Conservation (phyloP, 1,284 basidiomycete genomes). For the Athelia sp. region DNA sequence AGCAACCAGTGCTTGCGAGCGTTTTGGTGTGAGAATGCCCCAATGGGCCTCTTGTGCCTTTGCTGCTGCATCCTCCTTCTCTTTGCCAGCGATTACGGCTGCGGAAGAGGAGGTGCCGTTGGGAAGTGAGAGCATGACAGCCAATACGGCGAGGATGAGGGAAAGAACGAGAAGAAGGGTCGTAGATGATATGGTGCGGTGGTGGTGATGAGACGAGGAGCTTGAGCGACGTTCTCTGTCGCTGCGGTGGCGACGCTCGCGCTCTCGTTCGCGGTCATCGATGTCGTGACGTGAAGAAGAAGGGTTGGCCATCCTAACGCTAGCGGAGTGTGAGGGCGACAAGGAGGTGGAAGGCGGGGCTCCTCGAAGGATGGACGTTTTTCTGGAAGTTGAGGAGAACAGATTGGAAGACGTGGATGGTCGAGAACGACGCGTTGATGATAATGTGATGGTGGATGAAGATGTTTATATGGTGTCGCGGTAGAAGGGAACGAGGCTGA, state of each 20-base stretch:
- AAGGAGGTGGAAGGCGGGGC: constrained; percentile 56
- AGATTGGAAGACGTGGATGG: not conserved
- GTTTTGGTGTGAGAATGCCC: constrained; percentile 72
- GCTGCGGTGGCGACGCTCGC: constrained; percentile 42
- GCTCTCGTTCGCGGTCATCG: constrained; percentile 39
- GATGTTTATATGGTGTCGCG: not conserved
- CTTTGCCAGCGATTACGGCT: constrained; percentile 28
- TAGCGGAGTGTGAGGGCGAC: constrained; percentile 65
- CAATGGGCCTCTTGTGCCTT: constrained; percentile 43
- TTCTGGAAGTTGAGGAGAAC: constrained; percentile 25
- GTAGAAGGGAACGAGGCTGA: not conserved
- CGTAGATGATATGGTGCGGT: constrained; percentile 82
- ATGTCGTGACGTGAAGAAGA: constrained; percentile 73
- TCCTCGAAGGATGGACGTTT: constrained; percentile 62
- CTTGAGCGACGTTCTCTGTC: constrained; percentile 32
- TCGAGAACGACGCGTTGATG: not conserved
- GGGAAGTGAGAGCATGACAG: constrained; percentile 80
- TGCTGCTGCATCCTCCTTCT: constrained; percentile 26
- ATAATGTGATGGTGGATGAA: not conserved
- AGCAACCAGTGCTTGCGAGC: constrained; percentile 69
- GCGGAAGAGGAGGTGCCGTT: constrained; percentile 31
- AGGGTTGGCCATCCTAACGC: constrained; percentile 80
- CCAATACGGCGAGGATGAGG: constrained; percentile 74
- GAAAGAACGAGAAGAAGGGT: constrained; percentile 80
- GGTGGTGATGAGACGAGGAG: constrained; percentile 65